These are phyloP conservation scores for Phytophthora chlamydospora DNA, from an alignment of 352 stramenopile genomes.

Conservation along the genomic window DNA sequence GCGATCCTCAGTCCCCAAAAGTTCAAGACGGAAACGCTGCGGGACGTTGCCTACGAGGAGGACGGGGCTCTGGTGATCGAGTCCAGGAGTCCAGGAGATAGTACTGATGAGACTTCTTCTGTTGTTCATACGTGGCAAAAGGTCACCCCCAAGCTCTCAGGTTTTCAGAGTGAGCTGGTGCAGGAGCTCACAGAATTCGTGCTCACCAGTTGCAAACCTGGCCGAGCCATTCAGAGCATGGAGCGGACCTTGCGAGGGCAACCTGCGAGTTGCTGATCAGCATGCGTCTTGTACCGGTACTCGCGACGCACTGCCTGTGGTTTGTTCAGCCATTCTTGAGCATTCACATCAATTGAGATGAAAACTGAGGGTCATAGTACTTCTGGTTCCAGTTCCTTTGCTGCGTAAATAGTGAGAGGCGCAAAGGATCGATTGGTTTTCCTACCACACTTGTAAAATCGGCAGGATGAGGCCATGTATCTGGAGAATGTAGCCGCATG, in stretches of 20 bases:
- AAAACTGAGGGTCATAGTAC: too few species aligned
- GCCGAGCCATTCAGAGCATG: constrained; percentile 41
- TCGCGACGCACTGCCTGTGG: too few species aligned
- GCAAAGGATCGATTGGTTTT: too few species aligned
- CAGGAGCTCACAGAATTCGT: constrained; percentile 44
- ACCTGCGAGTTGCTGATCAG: too few species aligned
- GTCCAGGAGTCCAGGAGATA: constrained; percentile 6
- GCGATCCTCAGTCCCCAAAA: constrained; percentile 50
- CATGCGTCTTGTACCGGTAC: too few species aligned
- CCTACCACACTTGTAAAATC: too few species aligned
- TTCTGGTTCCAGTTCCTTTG: too few species aligned
- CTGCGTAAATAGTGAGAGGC: too few species aligned
- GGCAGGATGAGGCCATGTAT: too few species aligned
- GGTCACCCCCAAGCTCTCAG: constrained; percentile 31
- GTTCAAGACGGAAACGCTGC: constrained; percentile 49
- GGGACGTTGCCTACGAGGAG: constrained; percentile 51
- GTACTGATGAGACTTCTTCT: constrained; percentile 7
- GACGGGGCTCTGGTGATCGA: constrained; percentile 66
- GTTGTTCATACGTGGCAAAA: constrained; percentile 51
- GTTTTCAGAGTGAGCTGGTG: constrained; percentile 19
- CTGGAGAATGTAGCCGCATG: too few species aligned
- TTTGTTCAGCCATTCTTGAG: too few species aligned
- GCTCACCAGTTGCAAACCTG: constrained; percentile 27
- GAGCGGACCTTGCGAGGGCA: constrained; percentile 40
- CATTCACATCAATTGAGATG: too few species aligned